Conservation (phyloP, 352 stramenopile genomes). For the Plasmopara halstedii region DNA sequence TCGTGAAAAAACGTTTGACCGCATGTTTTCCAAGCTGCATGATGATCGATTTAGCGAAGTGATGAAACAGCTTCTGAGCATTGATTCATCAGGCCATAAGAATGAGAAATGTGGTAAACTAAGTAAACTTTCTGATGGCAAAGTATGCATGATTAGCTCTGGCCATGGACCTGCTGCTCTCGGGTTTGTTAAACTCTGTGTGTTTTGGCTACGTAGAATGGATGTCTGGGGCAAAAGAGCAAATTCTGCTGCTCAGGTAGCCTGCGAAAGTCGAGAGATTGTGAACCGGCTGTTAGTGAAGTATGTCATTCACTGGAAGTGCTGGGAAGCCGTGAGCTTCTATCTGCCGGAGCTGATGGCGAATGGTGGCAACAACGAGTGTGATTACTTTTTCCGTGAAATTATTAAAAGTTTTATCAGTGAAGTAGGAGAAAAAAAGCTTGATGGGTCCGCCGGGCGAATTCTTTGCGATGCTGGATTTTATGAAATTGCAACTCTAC, state of each 20-base stretch:
- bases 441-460: constrained; percentile 23
- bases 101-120: constrained; percentile 13
- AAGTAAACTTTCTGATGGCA: background rate
- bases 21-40: constrained; percentile 36
- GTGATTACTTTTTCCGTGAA: constrained; percentile 22
- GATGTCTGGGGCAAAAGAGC: background rate
- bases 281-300: constrained; percentile 43
- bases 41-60: constrained; percentile 22
- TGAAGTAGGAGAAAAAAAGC: constrained; percentile 10
- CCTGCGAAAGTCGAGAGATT: constrained; percentile 12
- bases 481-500: constrained; percentile 66
- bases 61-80: constrained; percentile 35
- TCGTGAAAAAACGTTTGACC: constrained; percentile 39
- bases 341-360: constrained; percentile 57
- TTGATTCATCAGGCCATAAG: constrained; percentile 1
- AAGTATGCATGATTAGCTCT: background rate
- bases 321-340: constrained; percentile 67
- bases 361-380: constrained; percentile 22
- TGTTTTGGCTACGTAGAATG: constrained; percentile 44
- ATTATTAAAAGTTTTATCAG: constrained; percentile 29
- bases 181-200: constrained; percentile 73
- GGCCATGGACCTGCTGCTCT: constrained; percentile 23
- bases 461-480: constrained; percentile 69
- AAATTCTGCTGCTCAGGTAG: constrained; percentile 3
- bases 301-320: constrained; percentile 49